Evolutionary conservation across 2,329 filamentous ascomycete genomes (phyloP).

Genomic region (Apiospora pterosperma): DNA sequence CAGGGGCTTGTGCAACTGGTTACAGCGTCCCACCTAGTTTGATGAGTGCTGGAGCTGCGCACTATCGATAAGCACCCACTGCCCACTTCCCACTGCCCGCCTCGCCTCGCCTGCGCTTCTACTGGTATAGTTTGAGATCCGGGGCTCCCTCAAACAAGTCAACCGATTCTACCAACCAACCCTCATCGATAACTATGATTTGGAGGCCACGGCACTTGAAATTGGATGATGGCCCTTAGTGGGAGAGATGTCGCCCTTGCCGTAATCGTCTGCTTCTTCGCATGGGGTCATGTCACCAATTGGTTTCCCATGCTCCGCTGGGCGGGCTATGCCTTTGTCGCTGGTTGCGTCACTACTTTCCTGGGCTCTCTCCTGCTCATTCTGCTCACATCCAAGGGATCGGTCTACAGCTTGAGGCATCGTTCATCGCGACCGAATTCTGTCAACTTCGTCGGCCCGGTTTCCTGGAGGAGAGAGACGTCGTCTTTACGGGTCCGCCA

Average conservation of each 20-base stretch:
- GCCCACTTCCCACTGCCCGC: neutral
- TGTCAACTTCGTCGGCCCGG: constrained; percentile 57
- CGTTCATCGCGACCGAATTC: constrained; percentile 39
- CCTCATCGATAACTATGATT: constrained; percentile 28
- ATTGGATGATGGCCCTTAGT: constrained; percentile 63
- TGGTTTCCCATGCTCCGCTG: constrained; percentile 82
- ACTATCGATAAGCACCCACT: constrained; percentile 1
- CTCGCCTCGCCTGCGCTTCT: neutral
- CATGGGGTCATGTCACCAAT: constrained; percentile 82
- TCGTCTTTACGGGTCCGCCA: constrained; percentile 62
- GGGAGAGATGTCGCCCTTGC: constrained; percentile 69
- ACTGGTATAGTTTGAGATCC: too few relatives aligned
- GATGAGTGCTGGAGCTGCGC: neutral
- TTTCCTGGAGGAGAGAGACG: constrained; percentile 68
- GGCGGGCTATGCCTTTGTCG: constrained; percentile 77
- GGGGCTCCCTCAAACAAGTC: constrained; percentile 3
- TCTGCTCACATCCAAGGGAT: constrained; percentile 57
- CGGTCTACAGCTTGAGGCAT: constrained; percentile 35
- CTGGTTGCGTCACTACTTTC: constrained; percentile 59
- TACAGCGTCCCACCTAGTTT: neutral
- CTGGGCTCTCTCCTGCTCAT: constrained; percentile 56
- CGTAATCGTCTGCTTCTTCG: constrained; percentile 69
- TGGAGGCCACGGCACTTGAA: constrained; percentile 28
- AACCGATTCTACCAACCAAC: constrained; percentile 2
- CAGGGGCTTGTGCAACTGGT: neutral